Base-by-base conservation (phyloP, 2,329 filamentous ascomycete genomes). In the Microsporum canis region DNA sequence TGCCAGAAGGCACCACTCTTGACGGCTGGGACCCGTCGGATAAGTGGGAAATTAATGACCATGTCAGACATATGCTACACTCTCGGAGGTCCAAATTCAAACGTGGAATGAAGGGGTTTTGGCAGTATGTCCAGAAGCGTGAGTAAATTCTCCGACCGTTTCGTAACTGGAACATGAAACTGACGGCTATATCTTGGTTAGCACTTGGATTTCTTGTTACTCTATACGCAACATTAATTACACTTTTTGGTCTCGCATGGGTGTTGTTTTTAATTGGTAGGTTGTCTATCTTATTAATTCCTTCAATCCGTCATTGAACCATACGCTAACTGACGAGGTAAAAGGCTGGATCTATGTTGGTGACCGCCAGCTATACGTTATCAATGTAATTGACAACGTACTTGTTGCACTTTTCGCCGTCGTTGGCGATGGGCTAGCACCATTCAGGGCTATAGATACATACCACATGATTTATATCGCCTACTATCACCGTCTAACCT, bases 401-500 rank as follows among this genome's bases (percentile, higher is more conserved):
- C 78, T 89, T 12, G 86, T 89, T 5, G 86, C 84, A 8, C 78
- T 89, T 5, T 89, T 89, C 65, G 85, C 82, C 59, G 74, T 89
- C 63, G 84, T 88, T 70, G 86, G 86, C 56, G 86, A 88, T 66
- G 86, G 86, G 1, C 74, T 89, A 36, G 84, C 84, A 0, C 86
- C 89, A 0, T 95, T 92, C 71, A 84, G 89, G 38, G 82, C 82
- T 3, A 79, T 92, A 5, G 89, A 95, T 70, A 94, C 89, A 0
- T 95, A 95, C 71, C 89, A 94, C 72, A 91, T 94, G 88, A 82
- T 85, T 47, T 92, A 84, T 72, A 88, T 95, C 63, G 85, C 86
- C 0, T 86, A 86, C 64, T 92, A 91, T 68, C 84, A 84, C 61
- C 79, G 80, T 61, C 70, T 83, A 55, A 88, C 85, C 2, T 88